Evolutionary conservation across 495 filamentous ascomycete species (phyloP), one percentile per base, ranked within the genome.

Genomic region (Viridothelium virens): DNA sequence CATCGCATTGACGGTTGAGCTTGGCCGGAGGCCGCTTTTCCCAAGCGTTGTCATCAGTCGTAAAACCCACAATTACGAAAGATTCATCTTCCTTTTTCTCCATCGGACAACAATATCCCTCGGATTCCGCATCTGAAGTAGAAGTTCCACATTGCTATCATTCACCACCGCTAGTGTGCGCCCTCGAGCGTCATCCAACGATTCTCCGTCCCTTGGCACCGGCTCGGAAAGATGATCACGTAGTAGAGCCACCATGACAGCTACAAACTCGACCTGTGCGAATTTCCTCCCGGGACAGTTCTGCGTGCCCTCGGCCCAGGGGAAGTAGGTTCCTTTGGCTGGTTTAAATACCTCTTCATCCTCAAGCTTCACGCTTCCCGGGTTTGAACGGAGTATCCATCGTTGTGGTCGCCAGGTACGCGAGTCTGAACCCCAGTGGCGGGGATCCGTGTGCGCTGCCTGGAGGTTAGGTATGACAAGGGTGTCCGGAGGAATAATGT

Each of bases 351-450:
- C 2, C 14, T 25, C 14, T 61, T 71, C 69, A 25, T 25, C 25
- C 25, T 25, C 25, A 25, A 25, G 25, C 25, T 25, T 25, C 25
- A 25, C 25, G 25, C 25, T 25, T 25, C 25, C 25, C 25, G 25
- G 25, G 25, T 25, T 25, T 25, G 25, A 25, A 25, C 25, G 25
- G 25, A 25, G 25, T 25, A 74, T 72, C 72, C 72, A 75, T 38
- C 73, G 66, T 9, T 67, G 68, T 3, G 78, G 79, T 37, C 67
- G 63, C 75, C 75, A 81, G 6, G 64, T 66, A 16, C 75, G 65
- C 7, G 73, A 62, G 56, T 79, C 75, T 18, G 64, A 44, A 10
- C 79, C 79, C 83, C 83, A 85, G 64, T 80, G 79, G 10, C 68
- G 65, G 7, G 78, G 76, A 37, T 78, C 73, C 5, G 74, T 74